Evolutionary conservation across 495 filamentous ascomycete genomes (phyloP).

Genomic region (Aspergillus nanangensis): DNA sequence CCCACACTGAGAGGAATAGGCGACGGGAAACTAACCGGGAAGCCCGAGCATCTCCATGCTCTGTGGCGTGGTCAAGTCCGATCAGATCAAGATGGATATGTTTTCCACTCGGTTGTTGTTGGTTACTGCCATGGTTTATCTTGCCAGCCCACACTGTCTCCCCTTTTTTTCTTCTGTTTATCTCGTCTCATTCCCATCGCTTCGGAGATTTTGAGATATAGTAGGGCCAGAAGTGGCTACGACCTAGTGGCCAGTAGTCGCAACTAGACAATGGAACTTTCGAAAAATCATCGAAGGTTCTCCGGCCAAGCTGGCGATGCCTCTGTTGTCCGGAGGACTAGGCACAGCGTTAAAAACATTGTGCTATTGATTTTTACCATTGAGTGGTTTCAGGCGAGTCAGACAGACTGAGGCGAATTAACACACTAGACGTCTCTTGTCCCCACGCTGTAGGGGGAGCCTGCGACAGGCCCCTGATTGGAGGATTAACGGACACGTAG

Average conservation of each 20-base stretch:
- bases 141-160: no score
- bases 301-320: background rate
- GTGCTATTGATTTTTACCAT: no score
- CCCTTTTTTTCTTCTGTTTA: background rate
- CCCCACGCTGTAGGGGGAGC: no score
- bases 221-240: no score
- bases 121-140: background rate
- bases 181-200: background rate
- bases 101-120: background rate
- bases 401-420: background rate
- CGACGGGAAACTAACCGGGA: background rate
- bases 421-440: background rate
- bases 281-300: conserved; percentile 1
- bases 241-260: no score
- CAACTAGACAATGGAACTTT: background rate
- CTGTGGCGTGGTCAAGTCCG: background rate
- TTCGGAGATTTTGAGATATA: no score
- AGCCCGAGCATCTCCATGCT: background rate
- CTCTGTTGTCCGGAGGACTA: no score
- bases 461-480: conserved; percentile 11
- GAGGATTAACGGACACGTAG: conserved; percentile 8
- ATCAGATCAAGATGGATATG: background rate
- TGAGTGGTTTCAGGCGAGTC: background rate
- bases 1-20: background rate
- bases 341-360: no score